Base-by-base conservation (phyloP, 192 early-diverging fungal species). In the Chytriomyces confervae region DNA sequence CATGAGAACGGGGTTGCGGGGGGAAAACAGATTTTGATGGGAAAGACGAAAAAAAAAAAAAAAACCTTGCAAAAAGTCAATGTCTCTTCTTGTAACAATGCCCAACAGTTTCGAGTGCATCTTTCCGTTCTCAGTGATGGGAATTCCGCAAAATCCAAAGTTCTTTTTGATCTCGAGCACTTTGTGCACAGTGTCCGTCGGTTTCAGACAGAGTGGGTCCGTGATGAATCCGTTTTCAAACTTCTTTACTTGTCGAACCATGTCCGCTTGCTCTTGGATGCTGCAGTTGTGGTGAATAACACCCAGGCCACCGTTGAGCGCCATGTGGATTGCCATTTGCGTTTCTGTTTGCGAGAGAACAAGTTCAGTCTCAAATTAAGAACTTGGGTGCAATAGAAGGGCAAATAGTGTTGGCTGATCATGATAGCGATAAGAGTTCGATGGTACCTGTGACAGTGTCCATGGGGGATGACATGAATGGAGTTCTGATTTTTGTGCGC, bases 221-320 rank as follows among this genome's bases (percentile, higher is more conserved):
- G 92, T 91, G 83, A 99, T 99, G 82, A 99, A 99, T 10, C 97
- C 97, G 87, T 99, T 99, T 81, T 99, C 97, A 79, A 95, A 99
- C 83, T 92, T 95, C 87, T 87, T 67, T 82, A 99, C 97, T 81
- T 94, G 94, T 77, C 95, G 90, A 49, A 99, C 97, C 97, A 99
- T 99, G 8, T 94, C 93, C 9, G 95, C 95, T 89, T 99, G 97
- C 85, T 96, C 95, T 51, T 94, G 94, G 60, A 96, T 86, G 27
- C 92, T 89, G 85, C 96, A 99, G 89, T 99, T 99, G 91, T 97
- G 91, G 86, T 99, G 97, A 81, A 99, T 94, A 60, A 99, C 94
- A 80, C 97, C 97, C 74, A 99, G 88, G n/a, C 97, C 97, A 69
- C 97, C 97, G 62, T 92, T 93, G 80, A 94, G 86, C 63, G 96